phyloP scores from a whole-genome alignment of 768 basidiomycete species.

The Phallus indusiatus region DNA sequence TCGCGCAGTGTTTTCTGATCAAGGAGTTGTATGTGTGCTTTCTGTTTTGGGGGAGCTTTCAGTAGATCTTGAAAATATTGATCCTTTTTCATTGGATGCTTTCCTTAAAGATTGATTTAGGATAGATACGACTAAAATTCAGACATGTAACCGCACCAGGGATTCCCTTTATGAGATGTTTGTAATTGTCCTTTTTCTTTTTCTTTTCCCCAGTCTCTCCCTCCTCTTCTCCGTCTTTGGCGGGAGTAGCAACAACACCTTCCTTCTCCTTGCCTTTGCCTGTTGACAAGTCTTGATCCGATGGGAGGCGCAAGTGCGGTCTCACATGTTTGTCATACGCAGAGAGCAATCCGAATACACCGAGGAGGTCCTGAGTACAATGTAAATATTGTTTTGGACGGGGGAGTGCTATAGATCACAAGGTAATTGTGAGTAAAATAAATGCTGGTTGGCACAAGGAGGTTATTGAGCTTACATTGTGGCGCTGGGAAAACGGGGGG shows the following conservation, averaged over 20 bases:
- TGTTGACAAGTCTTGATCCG: constrained; percentile 16
- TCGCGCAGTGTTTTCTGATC: constrained; percentile 60
- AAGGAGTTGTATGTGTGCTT: constrained; percentile 50
- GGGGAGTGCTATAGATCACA: background rate
- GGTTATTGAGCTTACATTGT: constrained; percentile 4
- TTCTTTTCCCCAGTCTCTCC: constrained; percentile 46
- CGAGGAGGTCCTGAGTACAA: constrained; percentile 73
- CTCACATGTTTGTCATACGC: constrained; percentile 80
- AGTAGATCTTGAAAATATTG: constrained; percentile 59
- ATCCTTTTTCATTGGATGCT: constrained; percentile 76
- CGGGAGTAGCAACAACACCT: constrained; percentile 22
- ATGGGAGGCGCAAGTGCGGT: constrained; percentile 31
- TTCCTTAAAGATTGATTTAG: constrained; percentile 34
- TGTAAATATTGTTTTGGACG: constrained; percentile 33
- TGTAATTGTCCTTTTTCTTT: constrained; percentile 73
- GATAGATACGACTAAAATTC: background rate
- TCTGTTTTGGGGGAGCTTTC: constrained; percentile 62
- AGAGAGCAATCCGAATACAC: constrained; percentile 56
- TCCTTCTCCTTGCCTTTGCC: constrained; percentile 24
- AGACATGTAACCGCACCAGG: constrained; percentile 41
- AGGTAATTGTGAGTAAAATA: background rate
- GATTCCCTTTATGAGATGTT: constrained; percentile 64
- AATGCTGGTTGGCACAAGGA: background rate
- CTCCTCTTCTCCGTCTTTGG: constrained; percentile 44
- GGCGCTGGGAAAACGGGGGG: constrained; percentile 7